Evolutionary conservation across 2,329 filamentous ascomycete genomes (phyloP).

Genomic region (Diaporthe sp.): DNA sequence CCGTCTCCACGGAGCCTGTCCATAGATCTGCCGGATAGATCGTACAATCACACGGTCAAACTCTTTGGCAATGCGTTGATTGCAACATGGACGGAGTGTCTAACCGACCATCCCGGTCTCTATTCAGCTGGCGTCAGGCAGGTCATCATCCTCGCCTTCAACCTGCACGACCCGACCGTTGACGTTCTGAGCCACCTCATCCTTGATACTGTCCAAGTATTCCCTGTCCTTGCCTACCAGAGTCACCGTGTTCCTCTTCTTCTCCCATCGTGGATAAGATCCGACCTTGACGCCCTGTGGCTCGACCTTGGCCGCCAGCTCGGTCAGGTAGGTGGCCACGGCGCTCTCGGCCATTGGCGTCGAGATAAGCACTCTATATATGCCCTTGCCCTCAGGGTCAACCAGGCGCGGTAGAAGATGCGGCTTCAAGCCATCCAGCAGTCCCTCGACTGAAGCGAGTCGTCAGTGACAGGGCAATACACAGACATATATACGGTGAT

Average conservation of each 20-base stretch:
- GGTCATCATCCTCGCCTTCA: constrained; percentile 79
- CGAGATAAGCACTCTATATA: constrained; percentile 82
- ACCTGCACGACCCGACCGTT: constrained; percentile 76
- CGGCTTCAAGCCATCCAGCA: constrained; percentile 83
- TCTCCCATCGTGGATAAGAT: constrained; percentile 94
- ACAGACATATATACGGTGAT: background rate
- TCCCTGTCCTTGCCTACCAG: constrained; percentile 81
- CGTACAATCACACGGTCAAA: constrained; percentile 12
- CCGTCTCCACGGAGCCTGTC: background rate
- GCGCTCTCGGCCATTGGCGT: constrained; percentile 90
- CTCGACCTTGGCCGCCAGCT: constrained; percentile 80
- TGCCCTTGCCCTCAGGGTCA: constrained; percentile 86
- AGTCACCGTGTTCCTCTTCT: constrained; percentile 89
- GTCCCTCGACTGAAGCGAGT: constrained; percentile 69
- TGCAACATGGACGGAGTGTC: background rate
- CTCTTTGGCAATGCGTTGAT: background rate
- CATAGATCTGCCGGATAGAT: constrained; percentile 20
- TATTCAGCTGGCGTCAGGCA: constrained; percentile 18
- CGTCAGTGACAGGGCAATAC: background rate
- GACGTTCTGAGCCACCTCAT: constrained; percentile 82
- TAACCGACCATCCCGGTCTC: background rate
- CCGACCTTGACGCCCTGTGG: constrained; percentile 89
- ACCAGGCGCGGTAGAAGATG: constrained; percentile 76
- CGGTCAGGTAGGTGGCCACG: constrained; percentile 85
- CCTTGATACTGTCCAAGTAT: constrained; percentile 82